phyloP scores from a whole-genome alignment of 2,329 filamentous ascomycete genomes.

The Calonectria pseudoreteaudii region DNA sequence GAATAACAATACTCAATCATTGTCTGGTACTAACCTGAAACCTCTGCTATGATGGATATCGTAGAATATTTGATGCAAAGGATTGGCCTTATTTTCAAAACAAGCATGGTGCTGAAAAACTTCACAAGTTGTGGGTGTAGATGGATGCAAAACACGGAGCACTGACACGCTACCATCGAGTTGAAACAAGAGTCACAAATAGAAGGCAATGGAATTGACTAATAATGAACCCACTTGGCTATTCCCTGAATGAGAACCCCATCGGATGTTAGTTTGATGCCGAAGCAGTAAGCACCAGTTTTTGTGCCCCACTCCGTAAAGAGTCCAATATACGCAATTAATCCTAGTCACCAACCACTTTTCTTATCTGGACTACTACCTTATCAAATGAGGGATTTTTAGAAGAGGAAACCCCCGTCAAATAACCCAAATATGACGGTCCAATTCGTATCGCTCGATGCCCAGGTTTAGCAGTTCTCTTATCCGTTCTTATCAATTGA shows the following conservation, averaged over 20 bases:
- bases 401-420: not conserved
- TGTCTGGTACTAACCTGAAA: too few species aligned
- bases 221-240: not conserved
- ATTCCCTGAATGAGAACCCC: not conserved
- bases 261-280: not conserved
- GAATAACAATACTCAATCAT: too few species aligned
- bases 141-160: too few species aligned
- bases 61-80: too few species aligned
- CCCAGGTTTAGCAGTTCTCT: not conserved
- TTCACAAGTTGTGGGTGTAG: too few species aligned
- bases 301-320: not conserved
- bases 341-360: not conserved
- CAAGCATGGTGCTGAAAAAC: too few species aligned
- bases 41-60: too few species aligned
- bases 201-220: not conserved
- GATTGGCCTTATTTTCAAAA: too few species aligned
- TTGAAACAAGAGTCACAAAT: too few species aligned
- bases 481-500: not conserved
- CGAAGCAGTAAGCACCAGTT: not conserved
- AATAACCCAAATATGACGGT: not conserved
- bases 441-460: not conserved
- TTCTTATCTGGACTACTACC: not conserved
- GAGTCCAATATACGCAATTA: not conserved
- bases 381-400: constrained; percentile 1
- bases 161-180: too few species aligned